Percentiles rank a stretch among this genome's conserved stretches.
Conservation (phyloP, 768 basidiomycete genomes). For the Paxillus rubicundulus region DNA sequence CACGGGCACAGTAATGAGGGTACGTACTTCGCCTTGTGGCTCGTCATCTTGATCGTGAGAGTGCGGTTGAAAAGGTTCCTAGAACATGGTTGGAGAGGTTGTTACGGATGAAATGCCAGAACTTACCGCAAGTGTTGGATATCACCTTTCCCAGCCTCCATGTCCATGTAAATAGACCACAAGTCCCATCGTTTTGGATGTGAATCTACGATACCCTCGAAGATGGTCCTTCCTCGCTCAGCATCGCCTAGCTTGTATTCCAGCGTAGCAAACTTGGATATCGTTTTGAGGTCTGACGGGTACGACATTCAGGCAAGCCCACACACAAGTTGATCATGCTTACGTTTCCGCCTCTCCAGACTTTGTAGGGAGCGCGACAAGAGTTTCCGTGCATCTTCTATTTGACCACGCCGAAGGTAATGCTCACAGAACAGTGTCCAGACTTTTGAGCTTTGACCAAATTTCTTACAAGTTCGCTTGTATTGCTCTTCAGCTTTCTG, state of each 20-base stretch:
- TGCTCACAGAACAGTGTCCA: conserved; percentile 90
- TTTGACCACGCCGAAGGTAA: conserved; percentile 67
- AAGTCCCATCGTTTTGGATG: conserved; percentile 94
- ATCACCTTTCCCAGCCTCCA: conserved; percentile 81
- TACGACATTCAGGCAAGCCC: background rate
- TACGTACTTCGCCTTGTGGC: conserved; percentile 90
- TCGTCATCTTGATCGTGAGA: conserved; percentile 82
- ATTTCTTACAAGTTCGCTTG: conserved; percentile 89
- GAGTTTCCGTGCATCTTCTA: conserved; percentile 81
- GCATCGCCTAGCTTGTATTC: conserved; percentile 94
- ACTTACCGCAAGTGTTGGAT: conserved; percentile 74
- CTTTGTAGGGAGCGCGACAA: conserved; percentile 87
- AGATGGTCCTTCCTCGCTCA: conserved; percentile 93
- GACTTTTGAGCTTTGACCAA: conserved; percentile 87
- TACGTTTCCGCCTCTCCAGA: conserved; percentile 92
- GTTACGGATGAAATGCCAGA: background rate
- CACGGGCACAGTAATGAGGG: background rate
- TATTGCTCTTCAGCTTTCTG: conserved; percentile 94
- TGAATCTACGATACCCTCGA: conserved; percentile 94
- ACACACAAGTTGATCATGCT: conserved; percentile 29
- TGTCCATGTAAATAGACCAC: conserved; percentile 96
- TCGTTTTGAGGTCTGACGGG: conserved; percentile 83
- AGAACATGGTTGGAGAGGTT: conserved; percentile 3
- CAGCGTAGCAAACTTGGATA: conserved; percentile 90
- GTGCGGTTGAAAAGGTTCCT: conserved; percentile 89